Percentiles rank a stretch among this genome's conserved stretches.
Evolutionary conservation across 1,284 basidiomycete species (phyloP).

Genomic region (Irpex sp.): DNA sequence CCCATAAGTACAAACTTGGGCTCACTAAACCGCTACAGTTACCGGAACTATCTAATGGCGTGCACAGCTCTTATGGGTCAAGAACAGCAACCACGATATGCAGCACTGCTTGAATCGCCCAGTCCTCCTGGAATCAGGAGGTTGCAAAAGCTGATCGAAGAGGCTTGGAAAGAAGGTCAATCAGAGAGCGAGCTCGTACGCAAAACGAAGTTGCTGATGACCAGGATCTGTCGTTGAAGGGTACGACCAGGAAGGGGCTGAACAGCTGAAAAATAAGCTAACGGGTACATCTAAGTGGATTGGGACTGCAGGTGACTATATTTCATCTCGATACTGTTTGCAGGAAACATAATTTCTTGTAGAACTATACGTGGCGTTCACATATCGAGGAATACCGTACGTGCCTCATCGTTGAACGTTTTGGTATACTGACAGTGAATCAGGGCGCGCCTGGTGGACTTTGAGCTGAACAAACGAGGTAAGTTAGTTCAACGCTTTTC

Average conservation of each 20-base stretch:
- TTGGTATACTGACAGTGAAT: neutral
- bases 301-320: slow-evolving; percentile 63
- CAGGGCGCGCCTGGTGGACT: slow-evolving; percentile 65
- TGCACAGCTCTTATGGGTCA: slow-evolving; percentile 73
- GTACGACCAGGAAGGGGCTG: slow-evolving; percentile 67
- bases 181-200: neutral
- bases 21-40: slow-evolving; percentile 39
- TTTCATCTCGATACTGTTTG: slow-evolving; percentile 9
- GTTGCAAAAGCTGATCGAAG: slow-evolving; percentile 75
- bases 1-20: neutral
- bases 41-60: slow-evolving; percentile 83
- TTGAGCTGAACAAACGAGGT: slow-evolving; percentile 45
- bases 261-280: slow-evolving; percentile 54
- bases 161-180: slow-evolving; percentile 70
- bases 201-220: neutral
- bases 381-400: slow-evolving; percentile 75
- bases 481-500: slow-evolving; percentile 34
- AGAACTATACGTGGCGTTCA: slow-evolving; percentile 70
- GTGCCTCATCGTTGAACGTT: slow-evolving; percentile 20
- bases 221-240: slow-evolving; percentile 37
- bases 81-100: slow-evolving; percentile 54
- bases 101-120: slow-evolving; percentile 50
- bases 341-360: slow-evolving; percentile 2
- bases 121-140: slow-evolving; percentile 66
- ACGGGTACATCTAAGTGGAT: slow-evolving; percentile 73